These are phyloP conservation scores for Ogataea salicorniae DNA, from an alignment of 805 yeast genomes.

Conservation along the genomic window DNA sequence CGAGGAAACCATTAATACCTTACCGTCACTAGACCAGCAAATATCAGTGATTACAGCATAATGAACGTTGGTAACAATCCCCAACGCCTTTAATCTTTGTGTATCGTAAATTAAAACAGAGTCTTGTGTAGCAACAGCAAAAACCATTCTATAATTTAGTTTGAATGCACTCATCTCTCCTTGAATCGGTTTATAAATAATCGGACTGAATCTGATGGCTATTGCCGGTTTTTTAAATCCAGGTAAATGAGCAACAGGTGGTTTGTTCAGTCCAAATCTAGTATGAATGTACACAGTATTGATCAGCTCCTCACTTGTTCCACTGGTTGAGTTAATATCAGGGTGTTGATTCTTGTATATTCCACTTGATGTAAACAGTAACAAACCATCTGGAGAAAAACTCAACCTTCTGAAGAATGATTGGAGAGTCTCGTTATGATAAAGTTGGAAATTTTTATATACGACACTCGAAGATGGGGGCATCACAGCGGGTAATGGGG, in stretches of 20 bases:
- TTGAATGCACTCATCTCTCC: slow-evolving; percentile 34
- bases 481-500: slow-evolving; percentile 45
- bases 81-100: slow-evolving; percentile 60
- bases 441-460: slow-evolving; percentile 44
- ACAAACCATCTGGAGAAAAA: slow-evolving; percentile 86
- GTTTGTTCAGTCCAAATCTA: slow-evolving; percentile 57
- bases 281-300: slow-evolving; percentile 81
- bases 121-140: slow-evolving; percentile 92
- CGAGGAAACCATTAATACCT: slow-evolving; percentile 63
- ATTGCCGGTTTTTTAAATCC: slow-evolving; percentile 80
- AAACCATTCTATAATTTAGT: slow-evolving; percentile 75
- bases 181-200: slow-evolving; percentile 39
- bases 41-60: slow-evolving; percentile 86
- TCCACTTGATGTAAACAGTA: slow-evolving; percentile 78
- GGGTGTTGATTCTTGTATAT: slow-evolving; percentile 35
- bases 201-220: slow-evolving; percentile 74
- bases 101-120: slow-evolving; percentile 81
- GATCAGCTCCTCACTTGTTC: slow-evolving; percentile 16
- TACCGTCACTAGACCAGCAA: slow-evolving; percentile 79
- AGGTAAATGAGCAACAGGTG: slow-evolving; percentile 77
- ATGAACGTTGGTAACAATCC: slow-evolving; percentile 73
- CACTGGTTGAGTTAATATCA: neutral
- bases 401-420: slow-evolving; percentile 84
- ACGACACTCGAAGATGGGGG: slow-evolving; percentile 28
- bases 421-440: slow-evolving; percentile 82